Evolutionary conservation across 2,329 filamentous ascomycete species (phyloP).

Genomic region (Leptoxyphium fumago): DNA sequence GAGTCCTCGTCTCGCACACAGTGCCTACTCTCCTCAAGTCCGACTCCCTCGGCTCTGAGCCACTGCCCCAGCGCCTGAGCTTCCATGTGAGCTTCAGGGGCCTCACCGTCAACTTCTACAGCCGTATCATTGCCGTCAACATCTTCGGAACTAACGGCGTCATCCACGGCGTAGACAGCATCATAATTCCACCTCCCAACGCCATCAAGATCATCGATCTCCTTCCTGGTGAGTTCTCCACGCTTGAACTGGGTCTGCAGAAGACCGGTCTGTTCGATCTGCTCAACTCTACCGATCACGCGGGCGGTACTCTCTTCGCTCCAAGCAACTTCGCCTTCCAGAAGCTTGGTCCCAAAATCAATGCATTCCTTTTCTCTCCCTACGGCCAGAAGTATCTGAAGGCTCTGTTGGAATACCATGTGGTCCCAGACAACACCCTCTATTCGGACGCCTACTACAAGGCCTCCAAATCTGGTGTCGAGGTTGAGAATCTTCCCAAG

Average conservation of each 20-base stretch:
- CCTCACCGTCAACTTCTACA: slow-evolving; percentile 63
- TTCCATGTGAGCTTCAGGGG: slow-evolving; percentile 49
- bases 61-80: slow-evolving; percentile 53
- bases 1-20: slow-evolving; percentile 57
- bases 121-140: slow-evolving; percentile 53
- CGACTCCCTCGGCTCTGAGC: slow-evolving; percentile 44
- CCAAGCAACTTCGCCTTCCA: slow-evolving; percentile 70
- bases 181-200: slow-evolving; percentile 62
- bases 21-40: slow-evolving; percentile 54
- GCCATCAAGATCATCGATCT: slow-evolving; percentile 49
- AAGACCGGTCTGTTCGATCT: slow-evolving; percentile 57
- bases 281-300: slow-evolving; percentile 37
- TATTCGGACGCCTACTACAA: slow-evolving; percentile 75
- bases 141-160: slow-evolving; percentile 66
- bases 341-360: slow-evolving; percentile 55
- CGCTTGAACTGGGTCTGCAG: slow-evolving; percentile 56
- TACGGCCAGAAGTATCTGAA: slow-evolving; percentile 61
- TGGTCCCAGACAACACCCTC: slow-evolving; percentile 57
- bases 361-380: slow-evolving; percentile 73
- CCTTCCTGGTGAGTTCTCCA: slow-evolving; percentile 60
- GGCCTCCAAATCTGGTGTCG: slow-evolving; percentile 13
- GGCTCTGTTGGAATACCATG: slow-evolving; percentile 65
- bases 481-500: slow-evolving; percentile 20
- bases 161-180: slow-evolving; percentile 59
- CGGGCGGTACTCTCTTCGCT: slow-evolving; percentile 65